Evolutionary conservation across 768 basidiomycete genomes (phyloP), one percentile per base, ranked within the genome.

Genomic region (Phallus indusiatus): DNA sequence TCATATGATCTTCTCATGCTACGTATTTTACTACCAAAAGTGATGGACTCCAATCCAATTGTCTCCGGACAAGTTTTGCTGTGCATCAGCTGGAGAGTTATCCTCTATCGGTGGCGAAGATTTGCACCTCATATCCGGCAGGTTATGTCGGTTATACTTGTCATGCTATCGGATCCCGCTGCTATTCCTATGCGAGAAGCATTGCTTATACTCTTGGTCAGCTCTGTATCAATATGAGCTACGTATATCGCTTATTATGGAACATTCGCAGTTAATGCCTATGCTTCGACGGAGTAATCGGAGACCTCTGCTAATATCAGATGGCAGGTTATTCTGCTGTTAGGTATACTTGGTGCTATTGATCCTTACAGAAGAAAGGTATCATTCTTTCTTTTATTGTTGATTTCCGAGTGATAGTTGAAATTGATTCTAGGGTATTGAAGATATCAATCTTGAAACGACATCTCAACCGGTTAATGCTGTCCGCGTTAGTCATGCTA

Each of bases 331-430:
- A 87, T 98, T 56, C 90, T 94, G 68, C 94, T 96, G 3, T 80
- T 99, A 61, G 96, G 96, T 62, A 92, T 97, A 54, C 79, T 99
- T 17, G 96, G 96, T 52, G 96, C 96, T 6, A 73, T 98, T 34
- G 96, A 99, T 70, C 96, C 96, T 0, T 99, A 96, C 71, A 80
- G 87, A 66, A 85, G 94, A 64, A 94, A 95, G 82, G 94, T 92
- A 67, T 49, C n/a, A n/a, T n/a, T n/a, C n/a, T n/a, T n/a, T n/a
- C n/a, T 74, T 64, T 42, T 12, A 42, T 33, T 49, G 11, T 67
- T 60, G 61, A 33, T 50, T 10, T 18, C 33, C 18, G 0, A n/a
- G n/a, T 35, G 24, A 20, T 22, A 3, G 22, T 53, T 53, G 55
- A 47, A 5, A 84, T 81, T 79, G n/a, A n/a, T 79, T 73, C 42